A percentile compares a stretch with the other conserved stretches of the same genome.
Conservation (phyloP, 139 green algal genomes). For the Chlamydomonas incerta region DNA sequence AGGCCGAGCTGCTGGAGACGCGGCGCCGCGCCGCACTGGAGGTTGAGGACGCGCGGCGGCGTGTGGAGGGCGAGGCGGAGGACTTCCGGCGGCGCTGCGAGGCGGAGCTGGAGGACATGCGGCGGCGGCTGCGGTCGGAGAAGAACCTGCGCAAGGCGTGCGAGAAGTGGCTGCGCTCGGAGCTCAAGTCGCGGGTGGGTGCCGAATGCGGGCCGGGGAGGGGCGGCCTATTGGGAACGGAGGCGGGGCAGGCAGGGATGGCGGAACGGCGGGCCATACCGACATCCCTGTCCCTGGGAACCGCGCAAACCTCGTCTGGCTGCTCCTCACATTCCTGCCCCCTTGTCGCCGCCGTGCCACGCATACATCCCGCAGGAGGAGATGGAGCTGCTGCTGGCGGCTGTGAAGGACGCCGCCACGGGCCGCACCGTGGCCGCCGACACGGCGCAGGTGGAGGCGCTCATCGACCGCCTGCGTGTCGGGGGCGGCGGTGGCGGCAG, state of each 20-base stretch:
- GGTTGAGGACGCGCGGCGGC: slow-evolving; percentile 13
- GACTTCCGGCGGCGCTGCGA: slow-evolving; percentile 37
- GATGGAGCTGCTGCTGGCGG: slow-evolving; percentile 53
- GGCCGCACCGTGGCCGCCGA: neutral
- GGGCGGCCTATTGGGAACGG: too few relatives aligned
- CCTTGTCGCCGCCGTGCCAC: neutral
- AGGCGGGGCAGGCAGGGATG: too few relatives aligned
- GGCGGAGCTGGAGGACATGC: slow-evolving; percentile 56
- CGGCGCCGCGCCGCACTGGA: slow-evolving; percentile 35
- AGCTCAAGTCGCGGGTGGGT: slow-evolving; percentile 62
- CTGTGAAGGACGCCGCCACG: slow-evolving; percentile 41
- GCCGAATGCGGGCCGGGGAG: too few relatives aligned
- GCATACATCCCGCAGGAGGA: slow-evolving; percentile 28
- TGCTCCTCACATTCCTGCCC: neutral
- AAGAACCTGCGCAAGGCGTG: slow-evolving; percentile 69
- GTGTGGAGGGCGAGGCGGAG: neutral
- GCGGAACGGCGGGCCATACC: too few relatives aligned
- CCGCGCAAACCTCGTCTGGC: neutral
- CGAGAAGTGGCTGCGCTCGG: slow-evolving; percentile 71
- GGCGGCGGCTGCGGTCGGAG: slow-evolving; percentile 60
- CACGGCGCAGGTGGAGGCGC: slow-evolving; percentile 24
- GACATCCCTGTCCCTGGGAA: too few relatives aligned
- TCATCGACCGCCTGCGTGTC: slow-evolving; percentile 37
- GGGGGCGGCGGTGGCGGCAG: neutral
- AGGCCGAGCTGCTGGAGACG: slow-evolving; percentile 52